Percentiles rank a stretch among this genome's conserved stretches.
Conservation (phyloP, 2,329 filamentous ascomycete species). For the Penicillium glabrum region DNA sequence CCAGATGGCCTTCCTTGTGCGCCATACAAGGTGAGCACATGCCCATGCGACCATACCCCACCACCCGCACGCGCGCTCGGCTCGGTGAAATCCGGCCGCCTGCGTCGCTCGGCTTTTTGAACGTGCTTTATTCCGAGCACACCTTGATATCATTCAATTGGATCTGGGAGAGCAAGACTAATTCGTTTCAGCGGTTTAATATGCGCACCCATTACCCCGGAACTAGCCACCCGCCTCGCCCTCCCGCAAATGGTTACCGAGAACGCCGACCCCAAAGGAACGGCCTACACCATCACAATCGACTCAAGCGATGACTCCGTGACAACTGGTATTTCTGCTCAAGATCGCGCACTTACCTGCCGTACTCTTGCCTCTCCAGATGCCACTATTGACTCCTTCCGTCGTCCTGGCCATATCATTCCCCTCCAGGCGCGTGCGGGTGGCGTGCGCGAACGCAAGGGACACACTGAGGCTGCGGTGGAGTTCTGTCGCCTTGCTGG, state of each 20-base stretch:
- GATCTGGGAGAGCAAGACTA: background rate
- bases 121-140: background rate
- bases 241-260: conserved; percentile 91
- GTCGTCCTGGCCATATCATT: conserved; percentile 86
- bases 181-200: conserved; percentile 68
- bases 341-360: conserved; percentile 82
- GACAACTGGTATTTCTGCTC: conserved; percentile 86
- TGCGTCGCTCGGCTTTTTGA: background rate
- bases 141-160: background rate
- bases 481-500: conserved; percentile 87
- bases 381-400: conserved; percentile 62
- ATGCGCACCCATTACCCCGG: conserved; percentile 77
- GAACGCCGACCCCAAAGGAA: conserved; percentile 76
- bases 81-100: background rate
- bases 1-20: conserved; percentile 96
- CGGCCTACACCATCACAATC: conserved; percentile 89
- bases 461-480: conserved; percentile 91
- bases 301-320: conserved; percentile 72
- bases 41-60: background rate
- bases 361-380: conserved; percentile 69
- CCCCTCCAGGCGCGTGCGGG: conserved; percentile 77
- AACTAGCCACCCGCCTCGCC: conserved; percentile 67
- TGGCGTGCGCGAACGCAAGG: conserved; percentile 74
- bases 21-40: conserved; percentile 64
- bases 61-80: background rate